Base-by-base conservation (phyloP, 805 yeast species). In the Wickerhamomyces strasburgensis region DNA sequence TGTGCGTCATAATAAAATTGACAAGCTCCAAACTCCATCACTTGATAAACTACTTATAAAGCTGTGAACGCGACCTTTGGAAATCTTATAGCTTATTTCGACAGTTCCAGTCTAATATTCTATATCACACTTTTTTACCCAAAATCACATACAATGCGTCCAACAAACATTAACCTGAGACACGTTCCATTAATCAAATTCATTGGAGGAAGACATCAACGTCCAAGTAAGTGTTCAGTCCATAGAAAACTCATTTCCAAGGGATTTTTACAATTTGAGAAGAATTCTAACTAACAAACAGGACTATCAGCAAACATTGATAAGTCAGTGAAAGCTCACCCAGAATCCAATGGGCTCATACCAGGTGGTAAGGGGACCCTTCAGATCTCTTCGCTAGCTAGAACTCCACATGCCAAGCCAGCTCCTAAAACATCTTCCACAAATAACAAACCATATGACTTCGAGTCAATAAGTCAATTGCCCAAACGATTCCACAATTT, bases 401-500 rank as follows among this genome's bases (percentile, higher is more conserved):
- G 45, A 42, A 26, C 51, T 47, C 28, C 47, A 37, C 26, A 31
- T 31, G 23, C 44, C 46, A 36, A 31, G 23, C 47, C 45, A 30
- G 16, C 44, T 8, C 6, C 28, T 14, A 5, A 27, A 10, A 44
- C 58, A n/a, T 38, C 33, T 83, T 84, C 66, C 62, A 82, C 81
- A 59, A 65, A 69, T 29, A 67, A 44, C 16, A 51, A 51, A 34
- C 56, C 52, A 29, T 53, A 51, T 39, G 67, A 67, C 48, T 58
- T 67, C 40, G 62, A 60, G 37, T 72, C 88, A 21, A 70, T 93
- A 46, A 64, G 73, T 35, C 73, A 80, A 38, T 71, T 90, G 41
- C 88, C 98, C 3, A 46, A 62, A 43, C 75, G 93, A 57, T 88
- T 84, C 68, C 79, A 81, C 62, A 84, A 80, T 57, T 65, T 69